Evolutionary conservation across 1,284 basidiomycete genomes (phyloP), one percentile per base, ranked within the genome.

Genomic region (Rhodotorula mucilaginosa): DNA sequence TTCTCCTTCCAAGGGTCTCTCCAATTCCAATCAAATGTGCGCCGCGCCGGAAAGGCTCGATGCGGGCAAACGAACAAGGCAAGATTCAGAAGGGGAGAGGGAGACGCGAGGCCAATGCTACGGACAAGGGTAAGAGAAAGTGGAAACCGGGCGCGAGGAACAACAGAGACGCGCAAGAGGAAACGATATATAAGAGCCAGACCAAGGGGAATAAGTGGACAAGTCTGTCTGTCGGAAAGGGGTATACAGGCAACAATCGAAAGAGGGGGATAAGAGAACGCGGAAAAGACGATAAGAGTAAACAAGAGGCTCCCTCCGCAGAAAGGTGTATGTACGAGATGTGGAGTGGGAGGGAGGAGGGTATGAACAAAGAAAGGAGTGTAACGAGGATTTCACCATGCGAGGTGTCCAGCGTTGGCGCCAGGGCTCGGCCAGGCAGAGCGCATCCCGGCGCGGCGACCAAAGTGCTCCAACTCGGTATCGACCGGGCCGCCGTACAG

Each of bases 161-260:
- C 13, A n/a, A 61, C 26, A 31, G 59, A 61, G 7, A 10, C 23
- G 29, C 10, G 18, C 7, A 49, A 29, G 18, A 31, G 47, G 29
- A 48, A n/a, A 34, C 15, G 47, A 34, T 26, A 51, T 5, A 26
- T 26, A n/a, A 46, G 58, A n/a, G 49, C 15, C 49, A 51, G 21
- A 44, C 19, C 5, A 49, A 31, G 21, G 34, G 49, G 61, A 29
- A 18, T 21, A 26, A 15, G n/a, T 12, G 12, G 12, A 62, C 15
- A 15, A 21, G n/a, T 44, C 21, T 13, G 39, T 44, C 39, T 44
- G 39, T 44, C 39, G 39, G 21, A 8, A 39, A 26, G 5, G 51
- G 62, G 62, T 56, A 64, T 64, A 56, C 62, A 64, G 44, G 46
- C 62, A 64, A 64, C 62, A 64, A 26, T 26, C 23, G 34, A 39